A percentile compares a stretch with the other conserved stretches of the same genome.
Conservation (phyloP, 2,329 filamentous ascomycete species). For the Fusarium sp. region DNA sequence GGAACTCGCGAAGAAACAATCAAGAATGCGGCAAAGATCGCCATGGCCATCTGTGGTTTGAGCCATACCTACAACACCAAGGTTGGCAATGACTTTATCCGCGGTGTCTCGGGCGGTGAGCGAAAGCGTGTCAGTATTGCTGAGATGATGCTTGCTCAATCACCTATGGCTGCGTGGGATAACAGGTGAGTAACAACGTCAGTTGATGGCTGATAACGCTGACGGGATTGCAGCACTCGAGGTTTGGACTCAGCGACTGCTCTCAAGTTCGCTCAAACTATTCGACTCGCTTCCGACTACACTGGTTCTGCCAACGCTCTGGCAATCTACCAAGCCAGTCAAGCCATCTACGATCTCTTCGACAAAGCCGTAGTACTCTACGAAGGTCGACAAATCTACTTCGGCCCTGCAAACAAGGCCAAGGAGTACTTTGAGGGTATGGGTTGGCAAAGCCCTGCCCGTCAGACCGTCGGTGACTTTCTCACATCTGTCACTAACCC, state of each 20-base stretch:
- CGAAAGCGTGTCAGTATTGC: conserved; percentile 85
- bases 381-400: conserved; percentile 83
- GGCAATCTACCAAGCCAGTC: conserved; percentile 79
- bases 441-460: conserved; percentile 75
- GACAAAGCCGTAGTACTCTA: conserved; percentile 82
- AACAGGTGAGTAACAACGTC: conserved; percentile 60
- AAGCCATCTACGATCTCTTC: conserved; percentile 78
- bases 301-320: conserved; percentile 72
- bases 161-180: conserved; percentile 73
- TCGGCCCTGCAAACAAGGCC: conserved; percentile 71
- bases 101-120: conserved; percentile 78
- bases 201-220: fast-evolving
- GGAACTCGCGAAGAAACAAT: conserved; percentile 71
- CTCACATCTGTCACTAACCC: conserved; percentile 77
- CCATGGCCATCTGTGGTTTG: conserved; percentile 79
- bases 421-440: conserved; percentile 75
- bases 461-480: conserved; percentile 78
- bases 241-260: conserved; percentile 81
- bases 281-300: conserved; percentile 75
- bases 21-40: conserved; percentile 72
- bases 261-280: conserved; percentile 76
- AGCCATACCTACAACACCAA: conserved; percentile 79
- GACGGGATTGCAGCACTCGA: conserved; percentile 65
- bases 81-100: conserved; percentile 79
- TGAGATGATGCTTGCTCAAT: conserved; percentile 77